These are phyloP conservation scores for Margaritispora aquatica DNA, from an alignment of 495 filamentous ascomycete species.

Conservation along the genomic window DNA sequence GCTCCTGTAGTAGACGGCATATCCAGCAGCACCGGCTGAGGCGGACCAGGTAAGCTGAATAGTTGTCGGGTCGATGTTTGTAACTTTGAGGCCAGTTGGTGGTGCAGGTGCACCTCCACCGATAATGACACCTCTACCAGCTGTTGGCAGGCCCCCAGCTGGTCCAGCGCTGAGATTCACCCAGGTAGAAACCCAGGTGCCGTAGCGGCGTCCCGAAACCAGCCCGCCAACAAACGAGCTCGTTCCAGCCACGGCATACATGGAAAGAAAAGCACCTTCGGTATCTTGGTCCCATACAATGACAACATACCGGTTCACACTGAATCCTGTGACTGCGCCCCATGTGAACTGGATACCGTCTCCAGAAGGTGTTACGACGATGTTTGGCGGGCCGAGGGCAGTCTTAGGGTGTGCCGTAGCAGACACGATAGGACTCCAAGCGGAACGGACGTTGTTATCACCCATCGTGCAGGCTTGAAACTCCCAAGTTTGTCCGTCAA, in stretches of 20 bases:
- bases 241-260: background rate
- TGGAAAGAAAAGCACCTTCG: background rate
- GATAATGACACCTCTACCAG: background rate
- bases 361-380: background rate
- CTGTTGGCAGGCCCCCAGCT: background rate
- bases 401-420: background rate
- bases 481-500: background rate
- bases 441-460: background rate
- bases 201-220: background rate
- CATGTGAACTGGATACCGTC: background rate
- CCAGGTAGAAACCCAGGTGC: background rate
- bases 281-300: background rate
- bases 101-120: background rate
- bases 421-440: background rate
- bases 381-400: background rate
- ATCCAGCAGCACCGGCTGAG: background rate
- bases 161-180: background rate
- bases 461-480: background rate
- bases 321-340: background rate
- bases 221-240: background rate
- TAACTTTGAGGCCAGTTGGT: background rate
- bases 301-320: background rate
- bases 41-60: background rate
- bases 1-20: background rate
- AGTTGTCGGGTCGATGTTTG: background rate